A percentile compares a stretch with the other conserved stretches of the same genome.
Conservation (phyloP, 164 flowering plant species). For the Magnolia sinica region DNA sequence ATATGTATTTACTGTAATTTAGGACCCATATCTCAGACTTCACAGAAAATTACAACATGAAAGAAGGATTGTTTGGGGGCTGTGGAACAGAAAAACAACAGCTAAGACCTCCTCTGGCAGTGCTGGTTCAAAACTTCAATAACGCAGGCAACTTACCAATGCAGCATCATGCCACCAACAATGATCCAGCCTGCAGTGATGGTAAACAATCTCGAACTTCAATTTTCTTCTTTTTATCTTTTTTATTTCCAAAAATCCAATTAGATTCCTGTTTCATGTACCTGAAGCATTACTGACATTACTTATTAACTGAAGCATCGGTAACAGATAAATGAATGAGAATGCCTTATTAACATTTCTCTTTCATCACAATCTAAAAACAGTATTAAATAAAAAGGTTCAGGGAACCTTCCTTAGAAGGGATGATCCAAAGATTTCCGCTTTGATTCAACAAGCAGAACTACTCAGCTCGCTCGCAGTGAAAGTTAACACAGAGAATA, state of each 20-base stretch:
- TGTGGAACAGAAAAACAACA: slow-evolving; percentile 26
- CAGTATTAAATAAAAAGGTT: slow-evolving; percentile 38
- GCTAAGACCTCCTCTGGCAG: slow-evolving; percentile 62
- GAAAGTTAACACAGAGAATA: slow-evolving; percentile 69
- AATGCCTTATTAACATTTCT: background rate
- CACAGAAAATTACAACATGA: slow-evolving; percentile 28
- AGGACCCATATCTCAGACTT: slow-evolving; percentile 42
- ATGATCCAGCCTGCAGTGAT: slow-evolving; percentile 22
- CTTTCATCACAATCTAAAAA: slow-evolving; percentile 12
- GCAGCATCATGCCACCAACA: slow-evolving; percentile 25
- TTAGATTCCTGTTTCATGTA: background rate
- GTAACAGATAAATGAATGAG: background rate
- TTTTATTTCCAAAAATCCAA: background rate
- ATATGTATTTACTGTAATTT: slow-evolving; percentile 7
- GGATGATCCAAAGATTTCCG: slow-evolving; percentile 83
- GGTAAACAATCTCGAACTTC: slow-evolving; percentile 35
- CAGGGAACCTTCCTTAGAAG: slow-evolving; percentile 72
- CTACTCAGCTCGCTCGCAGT: slow-evolving; percentile 88
- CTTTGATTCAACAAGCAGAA: slow-evolving; percentile 88
- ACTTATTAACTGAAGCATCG: background rate
- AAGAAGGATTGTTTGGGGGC: slow-evolving; percentile 22
- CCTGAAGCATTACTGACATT: too few relatives aligned
- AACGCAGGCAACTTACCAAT: slow-evolving; percentile 20
- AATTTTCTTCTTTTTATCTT: background rate
- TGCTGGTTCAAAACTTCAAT: slow-evolving; percentile 46